Evolutionary conservation across 140 eudicot genomes (phyloP), one percentile per base, ranked within the genome.

Genomic region (Erigeron philadelphicus): DNA sequence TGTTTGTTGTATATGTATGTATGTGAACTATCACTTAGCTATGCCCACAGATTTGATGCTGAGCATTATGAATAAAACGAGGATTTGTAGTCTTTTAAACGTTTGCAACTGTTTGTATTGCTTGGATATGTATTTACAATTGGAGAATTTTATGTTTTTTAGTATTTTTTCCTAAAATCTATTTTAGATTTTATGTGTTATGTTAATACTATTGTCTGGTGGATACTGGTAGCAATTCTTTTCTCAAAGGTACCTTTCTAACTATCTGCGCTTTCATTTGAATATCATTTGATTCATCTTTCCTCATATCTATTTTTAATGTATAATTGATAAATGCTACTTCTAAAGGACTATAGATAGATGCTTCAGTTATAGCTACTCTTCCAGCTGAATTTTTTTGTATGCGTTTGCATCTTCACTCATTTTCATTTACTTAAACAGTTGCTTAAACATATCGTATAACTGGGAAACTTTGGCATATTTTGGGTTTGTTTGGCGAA

Each of bases 311-410:
- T 31, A 31, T 31, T 31, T 31, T 31, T 31, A 31, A 31, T 31
- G 5, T 31, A 31, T 31, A 31, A 31, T 31, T 31, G 38, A 31
- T 31, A 31, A 31, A 31, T 31, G 38, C 38, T 31, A 31, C 38
- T 31, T 4, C 38, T 31, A 31, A 31, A 31, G 38, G 38, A 31
- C 38, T 31, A 31, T 31, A 31, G 38, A 31, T 31, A 31, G 85
- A 93, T 0, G 99, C 85, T 59, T 94, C 99, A 7, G 89, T 94
- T 69, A 89, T 94, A 60, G 97, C 99, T 57, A 94, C 99, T 19
- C 89, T 94, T 74, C 97, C 99, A 40, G 84, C 97, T 47, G 99
- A 94, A 58, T 52, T 89, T 18, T 77, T 97, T 59, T 95, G 25
- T 21, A 89, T 70, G 99, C 87, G 99, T 94, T 38, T 17, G 16